Percentiles rank a stretch among this genome's conserved stretches.
Conservation (phyloP, 495 filamentous ascomycete genomes). For the Aspergillus diversus region DNA sequence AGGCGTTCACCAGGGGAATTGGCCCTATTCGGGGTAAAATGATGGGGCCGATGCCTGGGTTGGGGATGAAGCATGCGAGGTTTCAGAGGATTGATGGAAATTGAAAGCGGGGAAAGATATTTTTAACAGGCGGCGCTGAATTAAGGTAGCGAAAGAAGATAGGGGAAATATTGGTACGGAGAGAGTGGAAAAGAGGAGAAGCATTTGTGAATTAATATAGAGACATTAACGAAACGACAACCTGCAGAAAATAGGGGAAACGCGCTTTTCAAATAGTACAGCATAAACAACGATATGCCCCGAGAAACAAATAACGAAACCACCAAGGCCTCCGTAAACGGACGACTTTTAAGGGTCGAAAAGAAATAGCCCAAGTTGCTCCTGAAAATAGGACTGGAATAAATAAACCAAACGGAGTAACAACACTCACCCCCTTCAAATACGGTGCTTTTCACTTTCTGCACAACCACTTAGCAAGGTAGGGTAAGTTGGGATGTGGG, state of each 20-base stretch:
- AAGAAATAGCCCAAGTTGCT: conserved; percentile 20
- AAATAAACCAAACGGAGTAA: conserved; percentile 20
- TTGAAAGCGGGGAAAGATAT: neutral
- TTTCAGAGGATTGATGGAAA: conserved; percentile 33
- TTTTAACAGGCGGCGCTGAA: too few relatives aligned
- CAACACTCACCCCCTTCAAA: conserved; percentile 40
- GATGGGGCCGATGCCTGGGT: conserved; percentile 37
- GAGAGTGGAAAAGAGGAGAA: conserved; percentile 8
- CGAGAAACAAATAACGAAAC: conserved; percentile 33
- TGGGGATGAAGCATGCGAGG: conserved; percentile 50
- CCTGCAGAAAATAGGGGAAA: conserved; percentile 13
- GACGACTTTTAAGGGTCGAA: conserved; percentile 32
- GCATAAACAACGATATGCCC: conserved; percentile 33
- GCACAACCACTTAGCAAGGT: conserved; percentile 29
- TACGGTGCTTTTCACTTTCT: conserved; percentile 86
- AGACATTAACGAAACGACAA: conserved; percentile 26
- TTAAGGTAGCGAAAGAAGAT: neutral
- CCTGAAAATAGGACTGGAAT: conserved; percentile 7
- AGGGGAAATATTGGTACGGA: conserved; percentile 1
- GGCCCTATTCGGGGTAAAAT: conserved; percentile 41
- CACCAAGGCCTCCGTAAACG: conserved; percentile 37
- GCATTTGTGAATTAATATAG: conserved; percentile 33
- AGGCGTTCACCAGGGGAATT: conserved; percentile 47
- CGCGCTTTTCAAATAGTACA: conserved; percentile 49
- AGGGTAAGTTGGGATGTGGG: conserved; percentile 19